Evolutionary conservation across 345 rosid species (phyloP).

Genomic region (Iberis pinnata): DNA sequence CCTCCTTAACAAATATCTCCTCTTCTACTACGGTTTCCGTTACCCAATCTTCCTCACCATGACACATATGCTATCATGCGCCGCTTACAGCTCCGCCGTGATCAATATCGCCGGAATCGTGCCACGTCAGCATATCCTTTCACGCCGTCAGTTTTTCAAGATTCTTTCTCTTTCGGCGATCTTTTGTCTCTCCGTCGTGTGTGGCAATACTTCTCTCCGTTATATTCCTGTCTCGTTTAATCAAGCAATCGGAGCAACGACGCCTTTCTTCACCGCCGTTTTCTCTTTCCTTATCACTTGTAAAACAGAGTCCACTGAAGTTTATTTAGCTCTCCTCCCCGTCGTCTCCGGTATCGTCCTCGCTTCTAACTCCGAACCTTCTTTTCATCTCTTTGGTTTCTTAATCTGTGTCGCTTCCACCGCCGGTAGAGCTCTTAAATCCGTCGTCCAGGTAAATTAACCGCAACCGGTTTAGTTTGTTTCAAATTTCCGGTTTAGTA

Average conservation of each 20-base stretch:
- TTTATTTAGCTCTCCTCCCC: conserved; percentile 76
- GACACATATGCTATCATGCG: conserved; percentile 89
- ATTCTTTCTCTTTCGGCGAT: conserved; percentile 73
- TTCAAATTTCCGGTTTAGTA: conserved; percentile 4
- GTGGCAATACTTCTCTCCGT: conserved; percentile 87
- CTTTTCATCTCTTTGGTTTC: conserved; percentile 87
- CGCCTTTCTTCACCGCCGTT: conserved; percentile 95
- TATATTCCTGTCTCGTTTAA: conserved; percentile 97
- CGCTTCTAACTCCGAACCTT: conserved; percentile 87
- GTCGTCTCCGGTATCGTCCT: conserved; percentile 90
- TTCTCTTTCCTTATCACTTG: conserved; percentile 86
- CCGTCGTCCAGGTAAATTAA: conserved; percentile 69
- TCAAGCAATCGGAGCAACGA: conserved; percentile 96
- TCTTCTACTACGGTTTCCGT: conserved; percentile 79
- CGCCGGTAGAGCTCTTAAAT: conserved; percentile 91
- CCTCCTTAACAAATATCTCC: conserved; percentile 88
- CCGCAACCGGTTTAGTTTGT: background rate
- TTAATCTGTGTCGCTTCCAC: conserved; percentile 87
- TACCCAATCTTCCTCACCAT: conserved; percentile 92
- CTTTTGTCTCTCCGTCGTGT: conserved; percentile 90
- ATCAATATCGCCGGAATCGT: conserved; percentile 68
- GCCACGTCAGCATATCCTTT: conserved; percentile 74
- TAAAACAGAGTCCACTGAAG: conserved; percentile 78
- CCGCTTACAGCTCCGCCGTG: conserved; percentile 65
- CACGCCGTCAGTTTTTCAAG: conserved; percentile 72